Base-by-base conservation (phyloP, 2,329 filamentous ascomycete species). In the Tolypocladium pustulatum region DNA sequence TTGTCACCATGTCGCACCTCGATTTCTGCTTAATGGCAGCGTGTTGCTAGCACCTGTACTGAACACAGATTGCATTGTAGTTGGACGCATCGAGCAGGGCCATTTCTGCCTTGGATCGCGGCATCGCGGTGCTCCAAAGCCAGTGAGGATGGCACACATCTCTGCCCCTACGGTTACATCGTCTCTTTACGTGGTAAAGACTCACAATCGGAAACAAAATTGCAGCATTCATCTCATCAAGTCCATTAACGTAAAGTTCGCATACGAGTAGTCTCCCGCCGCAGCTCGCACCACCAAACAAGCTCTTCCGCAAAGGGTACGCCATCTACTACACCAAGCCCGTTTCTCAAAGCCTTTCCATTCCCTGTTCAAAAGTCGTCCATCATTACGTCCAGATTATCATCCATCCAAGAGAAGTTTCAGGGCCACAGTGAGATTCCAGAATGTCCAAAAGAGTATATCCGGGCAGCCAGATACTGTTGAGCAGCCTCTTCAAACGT, bases 251-350 rank as follows among this genome's bases (percentile, higher is more conserved):
- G 49, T 52, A 52, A 22, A 4, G 49, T 22, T 17, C 13, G 27
- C 17, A 51, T 30, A 32, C 27, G 46, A 4, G 17, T 12, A 34
- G 30, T 34, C 27, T 34, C 7, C 22, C 20, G 13, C 9, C 49
- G 30, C 30, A 34, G 49, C 49, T 52, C 49, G 20, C 49, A 52
- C 30, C 30, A 34, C 49, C 58, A 43, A 49, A 49, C 54, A 55
- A 37, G 41, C 37, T 41, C 54, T 58, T 46, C 37, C 40, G 55
- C 46, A 51, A n/a, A 59, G 9, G 30, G 46, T 57, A 53, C 58
- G 53, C 61, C 59, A 63, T 58, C 58, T 40, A 62, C 57, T 56
- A n/a, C 30, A 32, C 8, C 32, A 46, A 49, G 38, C 20, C 36
- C 43, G 20, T 20, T 61, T 58, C 38, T 41, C 49, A 38, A 43